These are phyloP conservation scores for Trifolium pratense DNA, from an alignment of 306 rosid species.

Conservation along the genomic window DNA sequence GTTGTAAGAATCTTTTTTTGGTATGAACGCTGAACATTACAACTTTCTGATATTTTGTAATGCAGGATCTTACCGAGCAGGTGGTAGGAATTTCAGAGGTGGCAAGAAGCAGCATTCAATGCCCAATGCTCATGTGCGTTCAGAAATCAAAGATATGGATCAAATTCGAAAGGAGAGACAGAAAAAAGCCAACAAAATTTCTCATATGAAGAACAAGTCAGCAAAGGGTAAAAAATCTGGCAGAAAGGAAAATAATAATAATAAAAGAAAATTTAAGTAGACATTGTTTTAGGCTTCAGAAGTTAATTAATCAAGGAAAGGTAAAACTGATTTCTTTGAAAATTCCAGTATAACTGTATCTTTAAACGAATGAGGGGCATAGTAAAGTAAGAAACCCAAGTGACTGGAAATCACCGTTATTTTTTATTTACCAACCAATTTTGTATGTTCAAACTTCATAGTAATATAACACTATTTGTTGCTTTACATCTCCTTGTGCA, in stretches of 20 bases:
- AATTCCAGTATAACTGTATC: neutral
- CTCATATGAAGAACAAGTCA: slow-evolving; percentile 62
- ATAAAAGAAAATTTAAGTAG: slow-evolving; percentile 54
- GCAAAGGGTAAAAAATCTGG: slow-evolving; percentile 63
- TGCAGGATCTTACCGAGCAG: slow-evolving; percentile 56
- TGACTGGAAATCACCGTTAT: neutral
- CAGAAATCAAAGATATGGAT: slow-evolving; percentile 81
- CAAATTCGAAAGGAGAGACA: slow-evolving; percentile 89
- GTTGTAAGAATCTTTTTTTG: neutral
- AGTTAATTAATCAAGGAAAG: neutral
- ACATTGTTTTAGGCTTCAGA: slow-evolving; percentile 3
- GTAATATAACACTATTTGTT: slow-evolving; percentile 6
- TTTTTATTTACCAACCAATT: neutral
- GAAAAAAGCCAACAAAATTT: slow-evolving; percentile 59
- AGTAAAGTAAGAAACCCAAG: slow-evolving; percentile 3
- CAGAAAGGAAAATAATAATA: slow-evolving; percentile 55
- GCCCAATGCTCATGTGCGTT: slow-evolving; percentile 77
- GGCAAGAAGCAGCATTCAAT: slow-evolving; percentile 56
- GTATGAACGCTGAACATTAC: slow-evolving; percentile 1
- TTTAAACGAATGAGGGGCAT: neutral
- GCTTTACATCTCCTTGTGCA: neutral
- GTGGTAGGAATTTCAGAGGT: slow-evolving; percentile 51
- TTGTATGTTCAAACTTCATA: neutral
- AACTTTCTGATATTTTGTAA: slow-evolving; percentile 17
- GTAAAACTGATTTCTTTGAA: neutral